Base-by-base conservation (phyloP, 441 rosid species). In the Eutrema salsugineum region DNA sequence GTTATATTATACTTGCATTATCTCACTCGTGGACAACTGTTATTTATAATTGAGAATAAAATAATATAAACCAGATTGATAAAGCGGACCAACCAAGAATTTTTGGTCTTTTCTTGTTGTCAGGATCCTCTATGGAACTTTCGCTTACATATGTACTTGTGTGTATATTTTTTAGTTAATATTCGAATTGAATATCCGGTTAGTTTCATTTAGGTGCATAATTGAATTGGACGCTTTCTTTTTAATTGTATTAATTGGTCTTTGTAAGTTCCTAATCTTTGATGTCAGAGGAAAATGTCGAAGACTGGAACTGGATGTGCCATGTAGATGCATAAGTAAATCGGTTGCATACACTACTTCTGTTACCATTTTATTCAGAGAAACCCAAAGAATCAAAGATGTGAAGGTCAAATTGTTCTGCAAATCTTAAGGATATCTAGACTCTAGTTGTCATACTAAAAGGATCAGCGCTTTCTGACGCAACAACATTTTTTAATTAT, bases 81-180 rank as follows among this genome's bases (percentile, higher is more conserved):
- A 68, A 69, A 76, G 79, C 71, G 61, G 79, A 76, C 79, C 75
- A 76, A 69, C 70, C 70, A 62, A 69, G 53, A 55, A 55, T 63
- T 63, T 68, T 76, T 76, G 79, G 66, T 63, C 12, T 69, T 70
- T 76, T 69, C 79, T 76, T 63, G 48, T 76, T 76, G 79, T 63
- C 79, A 47, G 66, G 60, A 69, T 40, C 61, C 75, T 70, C 54
- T 38, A 61, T 38, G 15, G 75, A 39, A 76, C 75, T 76, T 69
- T 69, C 66, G 59, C 75, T 69, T 69, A 69, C 71, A 43, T 56
- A 44, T 49, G 46, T 38, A 53, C 47, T 32, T 60, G 64, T 36
- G 57, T 17, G 11, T 47, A 6, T 20, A 38, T 58, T 19, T 44
- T 17, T 51, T 16, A 24, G 57, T 38, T 68, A 33, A 8, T 59